Percentiles rank a stretch among this genome's conserved stretches.
These are phyloP conservation scores for Linnemannia exigua DNA, from an alignment of 192 early-diverging fungal species.

Conservation along the genomic window DNA sequence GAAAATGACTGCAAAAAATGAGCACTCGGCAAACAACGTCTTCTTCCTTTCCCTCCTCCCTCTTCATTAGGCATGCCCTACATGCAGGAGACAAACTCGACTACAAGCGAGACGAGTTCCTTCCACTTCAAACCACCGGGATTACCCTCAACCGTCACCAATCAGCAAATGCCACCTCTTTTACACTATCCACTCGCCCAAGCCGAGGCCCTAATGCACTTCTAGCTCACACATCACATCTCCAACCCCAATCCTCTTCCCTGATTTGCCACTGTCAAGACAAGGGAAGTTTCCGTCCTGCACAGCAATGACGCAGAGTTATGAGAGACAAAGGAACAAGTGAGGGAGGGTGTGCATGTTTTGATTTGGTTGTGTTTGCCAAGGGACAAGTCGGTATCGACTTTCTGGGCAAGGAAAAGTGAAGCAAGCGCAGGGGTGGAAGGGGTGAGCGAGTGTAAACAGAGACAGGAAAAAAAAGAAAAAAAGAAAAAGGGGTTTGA, in stretches of 20 bases:
- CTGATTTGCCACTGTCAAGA: not conserved
- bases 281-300: not conserved
- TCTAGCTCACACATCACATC: not conserved
- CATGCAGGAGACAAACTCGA: no score
- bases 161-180: no score
- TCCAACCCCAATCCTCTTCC: not conserved
- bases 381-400: constrained; percentile 2
- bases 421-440: not conserved
- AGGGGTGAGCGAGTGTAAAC: not conserved
- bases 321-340: not conserved
- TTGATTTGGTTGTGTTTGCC: not conserved
- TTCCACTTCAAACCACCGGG: no score
- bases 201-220: not conserved
- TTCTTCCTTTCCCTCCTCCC: no score
- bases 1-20: no score
- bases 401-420: not conserved
- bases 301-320: not conserved
- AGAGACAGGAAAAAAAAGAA: not conserved
- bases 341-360: not conserved
- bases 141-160: no score
- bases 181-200: no score
- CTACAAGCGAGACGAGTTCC: no score
- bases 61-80: no score
- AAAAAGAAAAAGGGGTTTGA: not conserved
- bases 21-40: no score